Conservation (phyloP, 768 basidiomycete species). For the Lyophyllum semitale region DNA sequence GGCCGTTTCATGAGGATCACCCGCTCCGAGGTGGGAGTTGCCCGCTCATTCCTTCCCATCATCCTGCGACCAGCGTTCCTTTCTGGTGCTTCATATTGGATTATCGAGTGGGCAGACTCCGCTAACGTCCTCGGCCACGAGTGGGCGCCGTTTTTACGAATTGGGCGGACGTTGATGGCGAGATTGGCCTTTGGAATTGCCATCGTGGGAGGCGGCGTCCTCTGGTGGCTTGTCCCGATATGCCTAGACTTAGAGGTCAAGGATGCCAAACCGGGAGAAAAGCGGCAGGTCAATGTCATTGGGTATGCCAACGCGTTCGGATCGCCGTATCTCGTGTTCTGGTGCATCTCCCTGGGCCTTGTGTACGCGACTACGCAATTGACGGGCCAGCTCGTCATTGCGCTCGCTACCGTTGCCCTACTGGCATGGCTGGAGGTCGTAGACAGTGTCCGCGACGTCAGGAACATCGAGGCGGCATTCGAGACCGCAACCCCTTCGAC, state of each 20-base stretch:
- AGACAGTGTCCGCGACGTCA: constrained; percentile 79
- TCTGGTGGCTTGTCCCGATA: constrained; percentile 77
- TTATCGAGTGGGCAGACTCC: constrained; percentile 79
- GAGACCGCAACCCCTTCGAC: constrained; percentile 46
- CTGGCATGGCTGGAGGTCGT: constrained; percentile 79
- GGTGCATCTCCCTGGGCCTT: constrained; percentile 62
- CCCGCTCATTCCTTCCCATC: constrained; percentile 59
- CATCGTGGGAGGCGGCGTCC: constrained; percentile 49
- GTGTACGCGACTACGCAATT: constrained; percentile 73
- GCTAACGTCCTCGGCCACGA: constrained; percentile 43
- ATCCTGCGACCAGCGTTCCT: constrained; percentile 61
- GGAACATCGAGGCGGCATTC: constrained; percentile 53
- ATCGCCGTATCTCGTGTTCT: constrained; percentile 84
- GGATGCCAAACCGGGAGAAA: constrained; percentile 25
- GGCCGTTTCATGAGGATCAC: constrained; percentile 62
- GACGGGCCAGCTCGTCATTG: constrained; percentile 80
- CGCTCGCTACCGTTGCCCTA: constrained; percentile 61
- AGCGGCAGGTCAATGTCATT: constrained; percentile 57
- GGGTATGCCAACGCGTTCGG: constrained; percentile 93
- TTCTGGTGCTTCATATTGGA: constrained; percentile 69
- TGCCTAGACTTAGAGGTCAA: constrained; percentile 65
- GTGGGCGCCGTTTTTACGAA: constrained; percentile 47
- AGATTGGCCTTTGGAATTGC: constrained; percentile 54
- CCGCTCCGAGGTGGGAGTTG: constrained; percentile 74
- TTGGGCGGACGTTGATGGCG: constrained; percentile 61